Conservation (phyloP, 23 red algal genomes). For the Cyanidiococcus yangmingshanensis region DNA sequence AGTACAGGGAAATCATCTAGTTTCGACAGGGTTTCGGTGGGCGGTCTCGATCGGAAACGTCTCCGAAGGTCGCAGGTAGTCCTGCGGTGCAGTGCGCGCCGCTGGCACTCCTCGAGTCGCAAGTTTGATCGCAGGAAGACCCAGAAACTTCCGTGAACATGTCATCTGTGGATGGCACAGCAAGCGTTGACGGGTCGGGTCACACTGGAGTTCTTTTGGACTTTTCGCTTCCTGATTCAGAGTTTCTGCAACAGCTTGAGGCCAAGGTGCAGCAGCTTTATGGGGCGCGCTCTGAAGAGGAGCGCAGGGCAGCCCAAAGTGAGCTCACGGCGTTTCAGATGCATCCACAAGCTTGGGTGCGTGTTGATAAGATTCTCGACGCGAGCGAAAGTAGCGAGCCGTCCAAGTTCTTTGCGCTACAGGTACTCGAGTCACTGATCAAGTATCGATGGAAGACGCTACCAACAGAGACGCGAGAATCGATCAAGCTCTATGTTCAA, state of each 20-base stretch:
- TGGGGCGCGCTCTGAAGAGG: slow-evolving; percentile 17
- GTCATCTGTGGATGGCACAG: not conserved
- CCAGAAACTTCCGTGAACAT: no score
- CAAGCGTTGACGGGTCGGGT: not conserved
- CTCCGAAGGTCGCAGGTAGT: no score
- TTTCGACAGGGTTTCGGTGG: no score
- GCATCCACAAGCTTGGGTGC: slow-evolving; percentile 69
- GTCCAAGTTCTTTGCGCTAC: slow-evolving; percentile 87
- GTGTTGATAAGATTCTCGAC: slow-evolving; percentile 88
- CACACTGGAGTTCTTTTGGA: slow-evolving; percentile 29
- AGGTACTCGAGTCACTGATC: slow-evolving; percentile 82
- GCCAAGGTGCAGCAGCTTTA: not conserved
- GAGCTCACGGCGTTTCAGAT: slow-evolving; percentile 67
- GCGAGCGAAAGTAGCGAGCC: slow-evolving; percentile 29
- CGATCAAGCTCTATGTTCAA: slow-evolving; percentile 75
- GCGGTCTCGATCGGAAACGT: no score
- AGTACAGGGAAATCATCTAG: no score
- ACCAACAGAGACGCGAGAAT: slow-evolving; percentile 57
- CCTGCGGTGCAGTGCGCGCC: no score
- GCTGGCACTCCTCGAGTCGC: no score
- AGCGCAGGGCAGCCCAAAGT: slow-evolving; percentile 69
- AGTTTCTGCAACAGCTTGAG: slow-evolving; percentile 40
- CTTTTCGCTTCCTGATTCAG: slow-evolving; percentile 57
- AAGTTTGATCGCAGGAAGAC: no score
- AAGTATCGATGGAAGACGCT: slow-evolving; percentile 93